Base-by-base conservation (phyloP, 2,329 filamentous ascomycete species). In the Trichoderma sp. region DNA sequence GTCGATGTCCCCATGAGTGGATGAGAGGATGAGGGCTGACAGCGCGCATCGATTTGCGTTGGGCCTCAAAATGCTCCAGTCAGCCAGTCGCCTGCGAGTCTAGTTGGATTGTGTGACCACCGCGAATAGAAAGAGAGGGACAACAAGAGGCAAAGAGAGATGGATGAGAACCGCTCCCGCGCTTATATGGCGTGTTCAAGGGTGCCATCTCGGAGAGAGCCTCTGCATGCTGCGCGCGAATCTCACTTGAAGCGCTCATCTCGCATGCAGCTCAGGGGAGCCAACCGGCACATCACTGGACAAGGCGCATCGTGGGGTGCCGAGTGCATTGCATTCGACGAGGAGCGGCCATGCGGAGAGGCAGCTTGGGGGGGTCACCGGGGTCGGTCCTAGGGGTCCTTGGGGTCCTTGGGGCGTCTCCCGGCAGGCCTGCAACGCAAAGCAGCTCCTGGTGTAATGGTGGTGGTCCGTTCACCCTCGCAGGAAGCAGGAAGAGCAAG, bases 291-390 rank as follows among this genome's bases (percentile, higher is more conserved):
- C 55, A 58, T 45, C 15, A 7, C 55, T 39, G 39, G 24, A 48
- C 28, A 34, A 43, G 45, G 64, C 64, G 62, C 55, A 65, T 67
- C 62, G 59, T 55, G 45, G 57, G 57, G 21, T 67, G 66, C 66
- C 62, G 62, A 59, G 39, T 50, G 51, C 56, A 52, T 51, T 55
- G 52, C 44, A 57, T 48, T 52, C 30, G 43, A 51, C 56, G n/a
- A 59, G 19, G 52, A 44, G 34, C 50, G 30, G 50, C 56, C 28
- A 48, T 24, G 39, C 59, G 59, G 19, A 54, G n/a, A 39, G 39
- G 10, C 48, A 24, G 26, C 19, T 39, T 12, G 7, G 34, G 12
- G 12, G 34, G 3, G 34, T 39, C 34, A 3, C 12, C 34, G 55
- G 43, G 55, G 54, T 44, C 28, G 7, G 34, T 39, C 34, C 12